Percentiles rank a stretch among this genome's conserved stretches.
These are phyloP conservation scores for Podaxis sp. DNA, from an alignment of 768 basidiomycete species.

Conservation along the genomic window DNA sequence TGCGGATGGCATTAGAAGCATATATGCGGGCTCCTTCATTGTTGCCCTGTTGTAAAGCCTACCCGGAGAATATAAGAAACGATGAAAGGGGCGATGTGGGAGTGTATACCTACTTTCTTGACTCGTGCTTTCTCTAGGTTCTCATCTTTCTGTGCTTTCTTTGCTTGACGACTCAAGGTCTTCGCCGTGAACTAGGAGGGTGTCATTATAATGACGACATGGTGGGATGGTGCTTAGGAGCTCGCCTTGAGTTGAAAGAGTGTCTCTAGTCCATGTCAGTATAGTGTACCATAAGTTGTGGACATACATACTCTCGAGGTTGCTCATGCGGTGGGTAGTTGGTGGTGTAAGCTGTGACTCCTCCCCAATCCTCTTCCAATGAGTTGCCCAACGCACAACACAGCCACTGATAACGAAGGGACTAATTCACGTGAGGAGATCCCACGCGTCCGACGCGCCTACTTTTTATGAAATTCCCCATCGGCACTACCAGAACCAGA, in stretches of 20 bases:
- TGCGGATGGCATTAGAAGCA: slow-evolving; percentile 96
- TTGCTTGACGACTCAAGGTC: slow-evolving; percentile 89
- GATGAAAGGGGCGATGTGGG: background rate
- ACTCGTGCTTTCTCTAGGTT: slow-evolving; percentile 81
- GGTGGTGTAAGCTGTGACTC: slow-evolving; percentile 13
- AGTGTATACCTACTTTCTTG: slow-evolving; percentile 71
- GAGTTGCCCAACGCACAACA: background rate
- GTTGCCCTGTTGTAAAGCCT: slow-evolving; percentile 97
- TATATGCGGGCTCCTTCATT: slow-evolving; percentile 97
- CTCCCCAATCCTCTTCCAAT: slow-evolving; percentile 2
- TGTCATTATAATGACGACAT: slow-evolving; percentile 11
- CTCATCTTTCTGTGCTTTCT: slow-evolving; percentile 98
- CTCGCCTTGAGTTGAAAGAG: slow-evolving; percentile 97
- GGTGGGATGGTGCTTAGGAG: background rate
- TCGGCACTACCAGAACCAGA: background rate
- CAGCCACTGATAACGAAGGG: slow-evolving; percentile 10
- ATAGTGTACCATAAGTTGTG: background rate
- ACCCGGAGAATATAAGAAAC: slow-evolving; percentile 17
- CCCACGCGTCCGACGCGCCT: slow-evolving; percentile 12
- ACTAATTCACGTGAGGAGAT: slow-evolving; percentile 20
- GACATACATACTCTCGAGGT: slow-evolving; percentile 78
- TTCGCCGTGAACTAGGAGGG: slow-evolving; percentile 92
- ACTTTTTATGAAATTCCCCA: slow-evolving; percentile 13
- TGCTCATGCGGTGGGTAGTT: slow-evolving; percentile 56
- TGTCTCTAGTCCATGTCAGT: slow-evolving; percentile 66